Conservation (phyloP, 805 yeast genomes). For the Barnettozyma californica region DNA sequence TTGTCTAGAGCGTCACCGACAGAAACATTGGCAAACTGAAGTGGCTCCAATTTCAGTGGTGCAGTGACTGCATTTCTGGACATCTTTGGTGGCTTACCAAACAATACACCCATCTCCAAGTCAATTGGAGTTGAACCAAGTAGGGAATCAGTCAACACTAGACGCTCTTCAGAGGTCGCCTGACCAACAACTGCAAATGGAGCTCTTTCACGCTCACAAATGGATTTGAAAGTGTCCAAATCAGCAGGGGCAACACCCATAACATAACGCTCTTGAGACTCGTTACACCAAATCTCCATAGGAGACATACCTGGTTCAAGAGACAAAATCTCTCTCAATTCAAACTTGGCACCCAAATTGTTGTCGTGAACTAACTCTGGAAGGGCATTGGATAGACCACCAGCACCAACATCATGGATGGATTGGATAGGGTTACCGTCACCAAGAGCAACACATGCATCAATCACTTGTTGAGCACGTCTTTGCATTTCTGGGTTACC, state of each 20-base stretch:
- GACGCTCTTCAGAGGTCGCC: constrained; percentile 83
- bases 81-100: constrained; percentile 97
- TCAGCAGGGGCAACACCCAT: constrained; percentile 83
- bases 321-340: constrained; percentile 82
- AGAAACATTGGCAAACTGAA: constrained; percentile 33
- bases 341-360: constrained; percentile 89
- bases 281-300: constrained; percentile 99
- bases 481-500: constrained; percentile 99
- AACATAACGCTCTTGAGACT: constrained; percentile 97
- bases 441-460: constrained; percentile 85
- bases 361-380: constrained; percentile 98
- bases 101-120: constrained; percentile 88
- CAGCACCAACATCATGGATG: constrained; percentile 99
- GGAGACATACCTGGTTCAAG: constrained; percentile 99
- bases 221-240: constrained; percentile 60
- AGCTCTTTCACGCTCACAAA: constrained; percentile 94
- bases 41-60: constrained; percentile 42
- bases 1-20: constrained; percentile 68
- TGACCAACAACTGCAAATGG: constrained; percentile 93
- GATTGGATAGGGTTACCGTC: constrained; percentile 78
- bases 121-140: constrained; percentile 86
- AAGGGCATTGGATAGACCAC: constrained; percentile 94
- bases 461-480: constrained; percentile 97
- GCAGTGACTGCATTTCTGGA: constrained; percentile 66
- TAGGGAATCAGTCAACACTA: constrained; percentile 73